Evolutionary conservation across 2,329 filamentous ascomycete genomes (phyloP).

Genomic region (Botryotinia narcissicola): DNA sequence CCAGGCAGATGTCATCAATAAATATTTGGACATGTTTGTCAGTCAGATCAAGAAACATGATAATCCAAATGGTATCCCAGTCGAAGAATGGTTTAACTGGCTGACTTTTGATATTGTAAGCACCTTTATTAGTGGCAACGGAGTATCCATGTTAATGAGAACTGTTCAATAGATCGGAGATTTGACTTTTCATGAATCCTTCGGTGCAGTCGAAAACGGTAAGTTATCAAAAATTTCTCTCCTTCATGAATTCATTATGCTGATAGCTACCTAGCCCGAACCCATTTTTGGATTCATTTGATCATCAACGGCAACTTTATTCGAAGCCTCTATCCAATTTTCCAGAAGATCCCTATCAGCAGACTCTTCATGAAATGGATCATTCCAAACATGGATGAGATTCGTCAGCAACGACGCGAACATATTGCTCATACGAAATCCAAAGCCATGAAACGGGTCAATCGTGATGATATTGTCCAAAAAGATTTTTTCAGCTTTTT

Average conservation of each 20-base stretch:
- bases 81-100: conserved; percentile 16
- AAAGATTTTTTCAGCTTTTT: conserved; percentile 12
- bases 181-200: conserved; percentile 5
- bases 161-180: not conserved
- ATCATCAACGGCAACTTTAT: conserved; percentile 7
- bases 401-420: not conserved
- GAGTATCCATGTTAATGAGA: not conserved
- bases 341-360: conserved; percentile 7
- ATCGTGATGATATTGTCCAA: not conserved
- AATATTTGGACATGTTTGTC: conserved; percentile 15
- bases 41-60: conserved; percentile 3
- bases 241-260: not conserved
- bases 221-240: not conserved
- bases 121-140: not conserved
- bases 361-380: conserved; percentile 10
- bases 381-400: conserved; percentile 12
- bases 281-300: conserved; percentile 10
- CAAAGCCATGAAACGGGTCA: conserved; percentile 4
- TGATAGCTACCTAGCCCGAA: not conserved
- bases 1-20: conserved; percentile 9
- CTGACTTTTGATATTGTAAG: conserved; percentile 17
- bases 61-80: not conserved
- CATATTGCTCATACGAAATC: conserved; percentile 1
- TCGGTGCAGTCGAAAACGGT: conserved; percentile 12
- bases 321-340: not conserved